Evolutionary conservation across 2,329 filamentous ascomycete species (phyloP).

Genomic region (Aspergillus ochraceus): DNA sequence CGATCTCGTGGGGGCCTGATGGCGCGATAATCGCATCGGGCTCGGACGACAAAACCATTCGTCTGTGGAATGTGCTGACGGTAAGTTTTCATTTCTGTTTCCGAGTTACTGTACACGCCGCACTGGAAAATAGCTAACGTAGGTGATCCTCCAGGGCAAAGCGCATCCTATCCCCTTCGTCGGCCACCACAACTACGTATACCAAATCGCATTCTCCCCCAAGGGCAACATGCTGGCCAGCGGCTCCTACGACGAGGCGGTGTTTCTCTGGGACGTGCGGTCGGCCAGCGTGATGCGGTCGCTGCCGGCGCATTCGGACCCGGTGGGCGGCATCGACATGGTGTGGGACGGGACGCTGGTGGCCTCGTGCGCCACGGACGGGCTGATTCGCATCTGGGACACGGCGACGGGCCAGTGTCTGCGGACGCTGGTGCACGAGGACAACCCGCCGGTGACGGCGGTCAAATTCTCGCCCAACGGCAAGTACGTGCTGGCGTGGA

Average conservation of each 20-base stretch:
- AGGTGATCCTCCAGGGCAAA: slow-evolving; percentile 44
- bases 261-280: slow-evolving; percentile 94
- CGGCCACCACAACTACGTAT: slow-evolving; percentile 95
- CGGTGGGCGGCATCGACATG: slow-evolving; percentile 91
- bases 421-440: slow-evolving; percentile 91
- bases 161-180: slow-evolving; percentile 63
- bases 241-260: slow-evolving; percentile 94
- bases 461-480: slow-evolving; percentile 95
- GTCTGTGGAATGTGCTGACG: slow-evolving; percentile 76
- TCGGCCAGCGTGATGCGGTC: slow-evolving; percentile 85
- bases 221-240: slow-evolving; percentile 97
- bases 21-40: slow-evolving; percentile 84
- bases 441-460: slow-evolving; percentile 84
- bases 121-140: background rate
- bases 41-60: slow-evolving; percentile 93
- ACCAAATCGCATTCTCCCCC: slow-evolving; percentile 90
- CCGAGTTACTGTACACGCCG: no score
- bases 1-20: slow-evolving; percentile 91
- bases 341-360: slow-evolving; percentile 89
- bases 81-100: slow-evolving; percentile 27
- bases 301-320: slow-evolving; percentile 91
- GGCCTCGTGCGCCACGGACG: slow-evolving; percentile 87
- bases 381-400: slow-evolving; percentile 92
- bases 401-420: slow-evolving; percentile 93
- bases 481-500: slow-evolving; percentile 87